Percentiles rank a stretch among this genome's conserved stretches.
phyloP scores from a whole-genome alignment of 257 asterid genomes.

The Nemophila menziesii region DNA sequence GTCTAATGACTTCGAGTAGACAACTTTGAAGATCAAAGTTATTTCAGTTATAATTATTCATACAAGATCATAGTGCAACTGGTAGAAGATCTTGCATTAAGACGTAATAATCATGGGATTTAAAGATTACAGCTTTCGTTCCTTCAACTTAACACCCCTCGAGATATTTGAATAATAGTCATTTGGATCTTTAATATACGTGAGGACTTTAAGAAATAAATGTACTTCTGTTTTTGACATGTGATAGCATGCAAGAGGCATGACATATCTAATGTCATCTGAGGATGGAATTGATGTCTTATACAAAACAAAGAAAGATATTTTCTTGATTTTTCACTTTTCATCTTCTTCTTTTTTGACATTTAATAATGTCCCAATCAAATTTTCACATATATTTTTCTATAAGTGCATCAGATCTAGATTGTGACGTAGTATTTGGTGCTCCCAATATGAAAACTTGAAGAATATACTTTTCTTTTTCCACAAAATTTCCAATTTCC shows the following conservation, averaged over 20 bases:
- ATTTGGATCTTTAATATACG: slow-evolving; percentile 5
- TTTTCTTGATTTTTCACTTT: too few relatives aligned
- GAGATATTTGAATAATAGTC: not conserved
- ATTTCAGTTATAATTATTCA: not conserved
- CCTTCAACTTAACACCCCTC: not conserved
- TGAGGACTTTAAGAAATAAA: not conserved
- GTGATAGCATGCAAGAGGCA: not conserved
- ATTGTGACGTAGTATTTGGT: too few relatives aligned
- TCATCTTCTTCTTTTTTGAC: too few relatives aligned
- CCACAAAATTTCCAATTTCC: too few relatives aligned
- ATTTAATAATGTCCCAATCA: too few relatives aligned
- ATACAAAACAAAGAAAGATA: too few relatives aligned
- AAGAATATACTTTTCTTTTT: too few relatives aligned
- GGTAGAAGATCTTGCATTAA: not conserved
- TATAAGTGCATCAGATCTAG: too few relatives aligned
- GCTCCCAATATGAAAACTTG: too few relatives aligned
- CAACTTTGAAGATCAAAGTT: not conserved
- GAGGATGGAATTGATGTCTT: too few relatives aligned
- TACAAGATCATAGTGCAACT: not conserved
- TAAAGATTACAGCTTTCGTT: not conserved
- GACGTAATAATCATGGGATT: not conserved
- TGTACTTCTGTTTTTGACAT: too few relatives aligned
- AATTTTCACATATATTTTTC: too few relatives aligned
- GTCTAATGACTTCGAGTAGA: not conserved
- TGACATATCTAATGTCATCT: not conserved